phyloP scores from a whole-genome alignment of 306 rosid species.

The Cicer chorassanicum region DNA sequence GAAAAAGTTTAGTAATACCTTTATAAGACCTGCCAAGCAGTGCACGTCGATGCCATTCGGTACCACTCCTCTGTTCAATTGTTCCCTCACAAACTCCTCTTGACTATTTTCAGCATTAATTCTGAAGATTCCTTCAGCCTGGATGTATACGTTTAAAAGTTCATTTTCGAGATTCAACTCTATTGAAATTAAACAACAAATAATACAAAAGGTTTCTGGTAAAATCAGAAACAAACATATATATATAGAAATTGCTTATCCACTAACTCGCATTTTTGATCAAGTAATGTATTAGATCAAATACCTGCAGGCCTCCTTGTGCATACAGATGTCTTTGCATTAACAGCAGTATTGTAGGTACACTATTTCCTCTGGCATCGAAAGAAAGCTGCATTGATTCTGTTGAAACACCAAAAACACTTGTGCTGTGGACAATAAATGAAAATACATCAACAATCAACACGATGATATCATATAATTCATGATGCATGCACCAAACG shows the following conservation, averaged over 20 bases:
- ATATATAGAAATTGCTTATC: conserved; percentile 1
- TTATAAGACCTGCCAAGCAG: conserved; percentile 95
- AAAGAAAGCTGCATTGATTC: conserved; percentile 99
- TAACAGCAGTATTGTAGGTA: conserved; percentile 84
- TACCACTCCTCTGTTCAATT: conserved; percentile 82
- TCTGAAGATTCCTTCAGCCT: conserved; percentile 99
- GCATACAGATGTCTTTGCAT: conserved; percentile 91
- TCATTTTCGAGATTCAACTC: conserved; percentile 47
- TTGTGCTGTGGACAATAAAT: conserved; percentile 66
- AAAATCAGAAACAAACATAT: conserved; percentile 2
- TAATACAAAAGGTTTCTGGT: conserved; percentile 29
- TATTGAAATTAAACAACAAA: conserved; percentile 36
- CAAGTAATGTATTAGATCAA: conserved; percentile 19
- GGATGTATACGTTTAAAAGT: conserved; percentile 45
- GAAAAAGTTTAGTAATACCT: conserved; percentile 53
- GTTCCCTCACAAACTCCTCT: conserved; percentile 89
- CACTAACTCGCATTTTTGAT: conserved; percentile 1
- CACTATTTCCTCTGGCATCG: conserved; percentile 97
- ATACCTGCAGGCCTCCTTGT: conserved; percentile 92
- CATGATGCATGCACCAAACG: conserved; percentile 18
- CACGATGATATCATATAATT: conserved; percentile 15
- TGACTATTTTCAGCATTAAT: conserved; percentile 92
- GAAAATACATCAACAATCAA: conserved; percentile 50
- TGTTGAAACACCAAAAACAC: conserved; percentile 95
- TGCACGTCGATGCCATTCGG: conserved; percentile 85